A percentile compares a stretch with the other conserved stretches of the same genome.
Evolutionary conservation across 2,329 filamentous ascomycete species (phyloP).

Genomic region (Clarireedia hainanense): DNA sequence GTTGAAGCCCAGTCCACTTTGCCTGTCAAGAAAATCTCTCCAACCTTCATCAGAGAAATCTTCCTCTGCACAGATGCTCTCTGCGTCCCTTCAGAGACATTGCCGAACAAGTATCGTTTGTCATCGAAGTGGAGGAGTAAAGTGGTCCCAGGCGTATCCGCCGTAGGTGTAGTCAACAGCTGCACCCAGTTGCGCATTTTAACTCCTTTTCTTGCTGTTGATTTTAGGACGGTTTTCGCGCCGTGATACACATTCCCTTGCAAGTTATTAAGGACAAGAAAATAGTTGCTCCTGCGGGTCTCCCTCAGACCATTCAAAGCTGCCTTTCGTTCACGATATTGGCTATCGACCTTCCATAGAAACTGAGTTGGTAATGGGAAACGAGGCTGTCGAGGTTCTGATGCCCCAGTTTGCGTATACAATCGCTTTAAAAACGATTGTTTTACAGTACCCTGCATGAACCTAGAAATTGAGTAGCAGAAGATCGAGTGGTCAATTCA

Average conservation of each 20-base stretch:
- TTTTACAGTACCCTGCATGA: too few species aligned
- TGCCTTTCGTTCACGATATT: background rate
- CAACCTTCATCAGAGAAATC: constrained; percentile 54
- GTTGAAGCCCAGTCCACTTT: constrained; percentile 64
- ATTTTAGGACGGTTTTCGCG: background rate
- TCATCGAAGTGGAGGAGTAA: constrained; percentile 73
- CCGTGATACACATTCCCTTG: constrained; percentile 1
- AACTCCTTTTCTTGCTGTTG: background rate
- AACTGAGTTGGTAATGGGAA: background rate
- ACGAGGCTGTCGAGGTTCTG: background rate
- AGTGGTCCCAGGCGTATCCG: constrained; percentile 76
- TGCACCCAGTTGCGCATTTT: constrained; percentile 69
- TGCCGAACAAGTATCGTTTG: constrained; percentile 79
- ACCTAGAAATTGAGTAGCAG: too few species aligned
- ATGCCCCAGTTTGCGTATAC: background rate
- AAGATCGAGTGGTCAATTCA: too few species aligned
- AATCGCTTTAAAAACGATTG: too few species aligned
- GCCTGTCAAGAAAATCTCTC: constrained; percentile 78
- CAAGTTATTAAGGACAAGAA: background rate
- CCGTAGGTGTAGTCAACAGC: constrained; percentile 73
- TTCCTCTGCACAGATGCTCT: constrained; percentile 56
- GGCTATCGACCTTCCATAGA: background rate
- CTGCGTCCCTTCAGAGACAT: constrained; percentile 77
- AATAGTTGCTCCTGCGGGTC: background rate
- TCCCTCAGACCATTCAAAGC: background rate